These are phyloP conservation scores for Termitomyces sp. DNA, from an alignment of 768 basidiomycete genomes.

Conservation along the genomic window DNA sequence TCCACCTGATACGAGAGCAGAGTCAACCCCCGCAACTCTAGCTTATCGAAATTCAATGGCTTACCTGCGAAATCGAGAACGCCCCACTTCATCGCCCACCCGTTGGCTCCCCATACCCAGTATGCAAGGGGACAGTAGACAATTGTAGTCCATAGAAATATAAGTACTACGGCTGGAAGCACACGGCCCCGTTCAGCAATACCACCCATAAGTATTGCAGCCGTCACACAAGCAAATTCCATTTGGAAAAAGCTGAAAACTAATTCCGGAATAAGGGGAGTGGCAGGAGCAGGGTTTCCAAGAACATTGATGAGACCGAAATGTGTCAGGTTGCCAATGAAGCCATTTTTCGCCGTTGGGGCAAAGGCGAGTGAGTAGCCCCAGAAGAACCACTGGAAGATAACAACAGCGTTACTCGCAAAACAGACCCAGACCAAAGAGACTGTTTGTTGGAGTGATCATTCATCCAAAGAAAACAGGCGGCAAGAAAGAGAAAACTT, in stretches of 20 bases:
- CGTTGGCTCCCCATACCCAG: constrained; percentile 78
- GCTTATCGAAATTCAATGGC: constrained; percentile 6
- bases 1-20: constrained; percentile 43
- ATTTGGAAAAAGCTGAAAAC: constrained; percentile 86
- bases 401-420: constrained; percentile 68
- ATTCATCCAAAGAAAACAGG: not conserved
- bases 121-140: constrained; percentile 86
- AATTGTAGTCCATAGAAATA: constrained; percentile 80
- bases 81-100: constrained; percentile 84
- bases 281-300: constrained; percentile 69
- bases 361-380: constrained; percentile 81
- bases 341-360: constrained; percentile 65
- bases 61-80: constrained; percentile 84
- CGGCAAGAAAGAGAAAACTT: constrained; percentile 11
- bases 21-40: not conserved
- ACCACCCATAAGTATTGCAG: constrained; percentile 70
- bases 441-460: constrained; percentile 26
- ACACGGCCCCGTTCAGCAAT: constrained; percentile 86
- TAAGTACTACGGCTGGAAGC: constrained; percentile 74
- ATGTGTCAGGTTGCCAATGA: constrained; percentile 74
- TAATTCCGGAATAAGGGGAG: constrained; percentile 74
- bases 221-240: constrained; percentile 82
- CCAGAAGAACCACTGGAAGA: constrained; percentile 75
- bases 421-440: constrained; percentile 74
- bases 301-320: constrained; percentile 74